Conservation (phyloP, 2,329 filamentous ascomycete species). For the Apiospora sp. region DNA sequence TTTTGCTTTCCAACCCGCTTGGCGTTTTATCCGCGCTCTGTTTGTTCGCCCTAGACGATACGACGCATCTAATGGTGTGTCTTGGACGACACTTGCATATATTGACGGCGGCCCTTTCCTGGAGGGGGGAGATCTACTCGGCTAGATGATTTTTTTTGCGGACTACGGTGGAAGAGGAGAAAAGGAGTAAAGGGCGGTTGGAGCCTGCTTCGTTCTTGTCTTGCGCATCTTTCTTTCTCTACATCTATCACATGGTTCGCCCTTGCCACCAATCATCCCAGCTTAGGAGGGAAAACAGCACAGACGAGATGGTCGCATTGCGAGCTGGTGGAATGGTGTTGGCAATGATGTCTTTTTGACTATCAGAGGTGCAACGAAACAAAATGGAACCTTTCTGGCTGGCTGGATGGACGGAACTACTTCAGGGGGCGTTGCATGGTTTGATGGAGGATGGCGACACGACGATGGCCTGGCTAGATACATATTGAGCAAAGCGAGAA, state of each 20-base stretch:
- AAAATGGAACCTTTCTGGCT: not conserved
- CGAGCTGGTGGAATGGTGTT: not conserved
- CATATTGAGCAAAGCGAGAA: not conserved
- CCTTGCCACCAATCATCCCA: not conserved
- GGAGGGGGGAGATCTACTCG: not conserved
- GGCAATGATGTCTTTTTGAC: not conserved
- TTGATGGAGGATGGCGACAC: not conserved
- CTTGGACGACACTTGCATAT: slow-evolving; percentile 20
- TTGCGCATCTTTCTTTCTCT: not conserved
- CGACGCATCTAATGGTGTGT: slow-evolving; percentile 20
- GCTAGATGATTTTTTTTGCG: not conserved
- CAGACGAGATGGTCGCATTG: not conserved
- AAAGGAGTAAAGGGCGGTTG: not conserved
- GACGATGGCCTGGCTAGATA: slow-evolving; percentile 13
- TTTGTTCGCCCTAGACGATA: not conserved
- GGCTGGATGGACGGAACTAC: not conserved
- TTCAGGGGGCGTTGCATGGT: not conserved
- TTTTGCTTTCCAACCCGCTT: not conserved
- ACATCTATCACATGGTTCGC: not conserved
- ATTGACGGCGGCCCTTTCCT: not conserved
- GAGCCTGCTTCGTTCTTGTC: not conserved
- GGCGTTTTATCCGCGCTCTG: not conserved
- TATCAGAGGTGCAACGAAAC: not conserved
- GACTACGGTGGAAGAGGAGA: not conserved
- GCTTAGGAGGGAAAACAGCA: not conserved